These are phyloP conservation scores for Neurospora sp. DNA, from an alignment of 495 filamentous ascomycete genomes.

Conservation along the genomic window DNA sequence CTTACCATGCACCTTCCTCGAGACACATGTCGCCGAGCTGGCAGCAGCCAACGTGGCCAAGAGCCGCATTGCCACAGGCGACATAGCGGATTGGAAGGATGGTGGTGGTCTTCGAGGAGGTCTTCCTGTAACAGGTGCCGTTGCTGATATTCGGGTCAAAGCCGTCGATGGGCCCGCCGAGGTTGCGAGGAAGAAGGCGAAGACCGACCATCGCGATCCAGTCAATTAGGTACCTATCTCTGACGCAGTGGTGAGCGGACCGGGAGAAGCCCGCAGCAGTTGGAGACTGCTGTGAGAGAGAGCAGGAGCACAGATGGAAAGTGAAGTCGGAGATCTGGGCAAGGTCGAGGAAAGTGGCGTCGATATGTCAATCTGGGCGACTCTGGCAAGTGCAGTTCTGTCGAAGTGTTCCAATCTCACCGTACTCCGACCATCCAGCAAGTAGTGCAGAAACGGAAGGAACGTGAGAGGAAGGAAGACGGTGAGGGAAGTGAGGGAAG, in stretches of 20 bases:
- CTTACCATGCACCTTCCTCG: too few relatives aligned
- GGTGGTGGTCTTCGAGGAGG: not conserved
- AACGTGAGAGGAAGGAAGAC: not conserved
- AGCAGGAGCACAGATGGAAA: not conserved
- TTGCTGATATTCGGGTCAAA: constrained; percentile 20
- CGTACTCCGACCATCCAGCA: not conserved
- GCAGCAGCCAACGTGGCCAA: constrained; percentile 26
- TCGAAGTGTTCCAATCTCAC: not conserved
- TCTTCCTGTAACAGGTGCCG: constrained; percentile 23
- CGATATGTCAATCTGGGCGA: not conserved
- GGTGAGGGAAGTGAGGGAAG: not conserved
- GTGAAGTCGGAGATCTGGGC: not conserved
- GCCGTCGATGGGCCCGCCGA: constrained; percentile 2
- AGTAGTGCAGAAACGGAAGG: not conserved
- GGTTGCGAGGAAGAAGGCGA: not conserved
- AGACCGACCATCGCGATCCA: not conserved
- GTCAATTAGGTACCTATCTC: not conserved
- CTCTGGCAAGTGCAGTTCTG: not conserved
- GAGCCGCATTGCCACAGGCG: constrained; percentile 27
- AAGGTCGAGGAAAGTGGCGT: not conserved
- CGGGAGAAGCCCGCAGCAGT: not conserved
- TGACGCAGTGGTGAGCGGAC: not conserved
- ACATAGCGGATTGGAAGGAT: constrained; percentile 12
- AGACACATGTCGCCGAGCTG: constrained; percentile 21
- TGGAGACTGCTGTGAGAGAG: not conserved